Percentiles rank a stretch among this genome's conserved stretches.
Conservation (phyloP, 345 rosid genomes). For the Pelargonium nanum region DNA sequence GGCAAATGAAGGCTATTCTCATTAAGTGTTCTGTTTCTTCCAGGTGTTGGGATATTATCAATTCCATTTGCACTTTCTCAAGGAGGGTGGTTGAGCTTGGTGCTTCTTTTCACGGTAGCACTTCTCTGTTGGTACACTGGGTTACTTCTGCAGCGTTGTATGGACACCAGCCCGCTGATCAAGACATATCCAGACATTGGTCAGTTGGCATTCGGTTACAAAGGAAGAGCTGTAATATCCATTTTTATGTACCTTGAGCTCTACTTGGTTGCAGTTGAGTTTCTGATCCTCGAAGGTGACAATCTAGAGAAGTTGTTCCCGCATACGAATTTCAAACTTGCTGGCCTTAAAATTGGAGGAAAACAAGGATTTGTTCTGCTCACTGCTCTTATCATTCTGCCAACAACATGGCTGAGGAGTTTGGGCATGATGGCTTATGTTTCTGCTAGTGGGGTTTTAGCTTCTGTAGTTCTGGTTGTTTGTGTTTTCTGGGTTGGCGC, state of each 20-base stretch:
- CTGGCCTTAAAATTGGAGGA: slow-evolving; percentile 29
- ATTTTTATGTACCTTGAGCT: slow-evolving; percentile 8
- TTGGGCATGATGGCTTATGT: slow-evolving; percentile 49
- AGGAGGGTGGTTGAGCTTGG: slow-evolving; percentile 15
- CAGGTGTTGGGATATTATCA: slow-evolving; percentile 17
- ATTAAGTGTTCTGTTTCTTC: neutral
- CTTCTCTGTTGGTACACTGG: slow-evolving; percentile 9
- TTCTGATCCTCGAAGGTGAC: slow-evolving; percentile 16
- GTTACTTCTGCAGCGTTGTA: slow-evolving; percentile 8
- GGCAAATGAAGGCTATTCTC: neutral
- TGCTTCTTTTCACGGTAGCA: slow-evolving; percentile 6
- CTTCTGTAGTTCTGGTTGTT: slow-evolving; percentile 32
- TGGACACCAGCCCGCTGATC: slow-evolving; percentile 8
- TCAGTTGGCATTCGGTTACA: slow-evolving; percentile 6
- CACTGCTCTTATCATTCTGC: slow-evolving; percentile 36
- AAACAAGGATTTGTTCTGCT: slow-evolving; percentile 47
- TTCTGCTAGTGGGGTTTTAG: slow-evolving; percentile 54
- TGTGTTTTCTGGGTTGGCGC: slow-evolving; percentile 56
- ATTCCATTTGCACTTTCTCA: slow-evolving; percentile 14
- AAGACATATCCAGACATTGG: slow-evolving; percentile 14
- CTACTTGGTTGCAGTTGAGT: slow-evolving; percentile 9
- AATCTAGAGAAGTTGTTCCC: slow-evolving; percentile 17
- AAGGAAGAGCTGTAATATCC: slow-evolving; percentile 12
- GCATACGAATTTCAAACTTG: slow-evolving; percentile 21
- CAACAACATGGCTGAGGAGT: slow-evolving; percentile 64